Conservation (phyloP, 306 rosid species). For the Prunus dulcis region DNA sequence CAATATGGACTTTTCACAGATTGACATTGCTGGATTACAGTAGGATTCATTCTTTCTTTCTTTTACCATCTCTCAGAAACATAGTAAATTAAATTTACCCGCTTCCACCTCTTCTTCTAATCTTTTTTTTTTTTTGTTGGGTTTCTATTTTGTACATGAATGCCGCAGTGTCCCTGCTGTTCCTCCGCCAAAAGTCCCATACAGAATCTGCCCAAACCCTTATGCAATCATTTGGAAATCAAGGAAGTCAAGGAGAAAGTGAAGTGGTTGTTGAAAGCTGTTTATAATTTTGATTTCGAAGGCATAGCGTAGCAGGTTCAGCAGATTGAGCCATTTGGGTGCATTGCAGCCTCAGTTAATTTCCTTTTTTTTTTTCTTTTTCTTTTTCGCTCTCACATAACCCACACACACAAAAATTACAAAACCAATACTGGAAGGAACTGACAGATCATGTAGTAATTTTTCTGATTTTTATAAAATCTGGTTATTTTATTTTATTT, state of each 20-base stretch:
- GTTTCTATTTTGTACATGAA: neutral
- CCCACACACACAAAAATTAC: neutral
- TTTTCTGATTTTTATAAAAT: neutral
- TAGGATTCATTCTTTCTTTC: slow-evolving; percentile 28
- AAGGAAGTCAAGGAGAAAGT: slow-evolving; percentile 56
- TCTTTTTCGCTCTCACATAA: neutral
- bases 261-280: neutral
- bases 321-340: slow-evolving; percentile 2
- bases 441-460: neutral
- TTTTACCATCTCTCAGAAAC: neutral
- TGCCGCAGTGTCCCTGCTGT: slow-evolving; percentile 53
- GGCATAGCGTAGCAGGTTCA: neutral
- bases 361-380: neutral
- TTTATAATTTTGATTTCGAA: neutral
- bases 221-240: slow-evolving; percentile 87
- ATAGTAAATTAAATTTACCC: neutral
- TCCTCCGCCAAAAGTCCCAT: slow-evolving; percentile 64
- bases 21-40: slow-evolving; percentile 55
- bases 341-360: neutral
- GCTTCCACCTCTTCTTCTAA: neutral
- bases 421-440: neutral
- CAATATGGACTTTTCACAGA: slow-evolving; percentile 78
- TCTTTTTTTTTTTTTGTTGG: no score
- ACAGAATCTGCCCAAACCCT: slow-evolving; percentile 77
- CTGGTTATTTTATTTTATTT: neutral